Evolutionary conservation across 148 eudicot species (phyloP), one percentile per base, ranked within the genome.

Genomic region (Hydrangea macrophylla): DNA sequence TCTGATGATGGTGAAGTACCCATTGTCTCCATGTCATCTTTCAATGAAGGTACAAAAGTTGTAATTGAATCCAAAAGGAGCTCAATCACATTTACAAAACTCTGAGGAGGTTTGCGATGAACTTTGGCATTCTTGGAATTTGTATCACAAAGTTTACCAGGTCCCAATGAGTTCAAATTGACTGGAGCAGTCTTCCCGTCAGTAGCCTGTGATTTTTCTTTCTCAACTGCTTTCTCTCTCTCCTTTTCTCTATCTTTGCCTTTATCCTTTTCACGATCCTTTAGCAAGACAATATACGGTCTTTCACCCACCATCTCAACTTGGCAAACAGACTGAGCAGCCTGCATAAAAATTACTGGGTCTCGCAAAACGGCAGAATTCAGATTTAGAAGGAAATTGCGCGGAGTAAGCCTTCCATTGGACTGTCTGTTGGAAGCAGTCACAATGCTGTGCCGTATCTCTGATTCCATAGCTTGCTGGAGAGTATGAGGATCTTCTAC

Each of bases 401-500:
- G 90, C 11, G 88, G 83, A n/a, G 90, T 81, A 69, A 95, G 86
- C 77, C 97, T 85, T 67, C 96, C 93, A 76, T 82, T 91, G 18
- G 92, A 79, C 60, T 89, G 97, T 75, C 99, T 77, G 65, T 84
- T 91, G 55, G 86, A 69, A 60, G 91, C 90, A 66, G 83, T 80
- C 33, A 72, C 80, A 74, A 94, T 73, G 75, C 85, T 88, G 76
- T 91, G 99, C 69, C 84, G 78, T 63, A 95, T 95, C 81, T 91
- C 99, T 70, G 90, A 81, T 76, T 95, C 99, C 99, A 95, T 95
- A 6, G 97, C 99, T 74, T 83, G 93, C 78, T 91, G 99, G 37
- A 95, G 96, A 37, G 99, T 95, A 59, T 87, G 96, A 32, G 99
- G 92, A 84, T 95, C 99, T 79, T 94, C 99, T 67, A 94, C 93